A percentile compares a stretch with the other conserved stretches of the same genome.
Evolutionary conservation across 2,329 filamentous ascomycete species (phyloP).

Genomic region (Calonectria fujianensis): DNA sequence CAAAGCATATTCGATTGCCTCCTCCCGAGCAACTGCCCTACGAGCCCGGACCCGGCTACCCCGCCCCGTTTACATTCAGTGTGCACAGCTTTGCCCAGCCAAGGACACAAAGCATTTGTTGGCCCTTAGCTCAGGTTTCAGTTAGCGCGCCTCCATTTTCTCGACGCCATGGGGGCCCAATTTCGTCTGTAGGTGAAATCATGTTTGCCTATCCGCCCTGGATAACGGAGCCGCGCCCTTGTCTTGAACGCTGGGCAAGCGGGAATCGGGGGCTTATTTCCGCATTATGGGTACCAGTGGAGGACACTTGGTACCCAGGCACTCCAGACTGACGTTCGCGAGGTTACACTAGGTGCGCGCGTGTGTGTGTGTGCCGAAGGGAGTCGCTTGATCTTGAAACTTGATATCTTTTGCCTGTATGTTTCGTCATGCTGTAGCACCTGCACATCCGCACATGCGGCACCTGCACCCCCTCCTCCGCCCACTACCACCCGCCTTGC

Average conservation of each 20-base stretch:
- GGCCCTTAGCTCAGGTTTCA: slow-evolving; percentile 32
- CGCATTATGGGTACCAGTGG: slow-evolving; percentile 1
- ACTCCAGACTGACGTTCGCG: slow-evolving; percentile 17
- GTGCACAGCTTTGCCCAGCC: background rate
- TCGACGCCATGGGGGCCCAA: slow-evolving; percentile 41
- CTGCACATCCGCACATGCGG: slow-evolving; percentile 2
- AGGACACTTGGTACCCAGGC: background rate
- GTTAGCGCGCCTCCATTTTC: slow-evolving; percentile 47
- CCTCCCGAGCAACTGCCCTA: slow-evolving; percentile 18
- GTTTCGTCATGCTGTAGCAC: slow-evolving; percentile 11
- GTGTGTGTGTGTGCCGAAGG: slow-evolving; percentile 21
- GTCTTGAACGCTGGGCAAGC: slow-evolving; percentile 25
- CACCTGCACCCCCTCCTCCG: slow-evolving; percentile 7
- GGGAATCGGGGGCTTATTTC: slow-evolving; percentile 35
- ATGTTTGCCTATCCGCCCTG: slow-evolving; percentile 33
- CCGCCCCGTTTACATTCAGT: slow-evolving; percentile 8
- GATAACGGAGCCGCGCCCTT: slow-evolving; percentile 27
- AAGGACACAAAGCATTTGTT: slow-evolving; percentile 5
- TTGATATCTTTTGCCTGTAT: slow-evolving; percentile 8
- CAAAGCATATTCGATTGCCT: slow-evolving; percentile 16
- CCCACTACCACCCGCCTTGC: slow-evolving; percentile 8
- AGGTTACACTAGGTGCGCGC: slow-evolving; percentile 33
- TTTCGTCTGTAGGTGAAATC: slow-evolving; percentile 43
- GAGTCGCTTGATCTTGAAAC: slow-evolving; percentile 23
- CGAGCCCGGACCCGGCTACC: slow-evolving; percentile 17